phyloP scores from a whole-genome alignment of 2,329 filamentous ascomycete species.

The Cytospora schulzeri region DNA sequence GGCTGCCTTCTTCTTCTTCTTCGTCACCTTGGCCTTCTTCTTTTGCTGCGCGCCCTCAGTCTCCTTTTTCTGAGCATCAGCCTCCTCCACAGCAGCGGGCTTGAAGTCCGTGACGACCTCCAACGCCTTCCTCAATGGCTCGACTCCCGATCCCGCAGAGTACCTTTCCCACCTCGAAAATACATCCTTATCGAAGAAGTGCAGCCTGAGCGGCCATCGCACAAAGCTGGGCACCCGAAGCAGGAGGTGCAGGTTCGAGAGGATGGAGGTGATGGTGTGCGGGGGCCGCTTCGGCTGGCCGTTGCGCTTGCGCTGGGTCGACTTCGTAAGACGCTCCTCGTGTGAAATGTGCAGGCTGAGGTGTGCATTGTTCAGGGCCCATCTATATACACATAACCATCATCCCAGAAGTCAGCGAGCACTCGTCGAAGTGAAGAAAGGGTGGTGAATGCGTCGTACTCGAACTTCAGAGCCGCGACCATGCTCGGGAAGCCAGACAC shows the following conservation, averaged over 20 bases:
- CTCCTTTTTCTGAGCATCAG: background rate
- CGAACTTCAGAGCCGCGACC: conserved; percentile 88
- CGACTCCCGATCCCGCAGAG: conserved; percentile 48
- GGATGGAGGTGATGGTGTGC: conserved; percentile 64
- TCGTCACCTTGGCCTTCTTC: background rate
- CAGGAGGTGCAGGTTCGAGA: conserved; percentile 81
- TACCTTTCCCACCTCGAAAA: conserved; percentile 68
- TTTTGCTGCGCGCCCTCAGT: conserved; percentile 6
- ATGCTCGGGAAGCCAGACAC: conserved; percentile 88
- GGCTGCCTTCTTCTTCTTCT: conserved; percentile 9
- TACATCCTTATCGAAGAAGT: conserved; percentile 76
- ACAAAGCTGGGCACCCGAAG: conserved; percentile 78
- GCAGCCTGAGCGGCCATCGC: conserved; percentile 78
- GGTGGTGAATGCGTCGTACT: conserved; percentile 58
- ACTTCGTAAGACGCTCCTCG: conserved; percentile 58
- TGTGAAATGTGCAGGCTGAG: conserved; percentile 75
- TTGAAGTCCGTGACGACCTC: conserved; percentile 60
- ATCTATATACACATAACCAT: conserved; percentile 53
- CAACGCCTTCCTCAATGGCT: conserved; percentile 51
- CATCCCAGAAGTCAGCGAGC: background rate
- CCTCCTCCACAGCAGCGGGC: conserved; percentile 28
- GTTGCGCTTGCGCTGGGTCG: conserved; percentile 53
- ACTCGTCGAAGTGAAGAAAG: background rate
- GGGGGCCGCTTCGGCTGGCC: conserved; percentile 59
- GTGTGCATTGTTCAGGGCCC: conserved; percentile 89